phyloP scores from a whole-genome alignment of 2,329 filamentous ascomycete genomes.

The Lomentospora prolificans region DNA sequence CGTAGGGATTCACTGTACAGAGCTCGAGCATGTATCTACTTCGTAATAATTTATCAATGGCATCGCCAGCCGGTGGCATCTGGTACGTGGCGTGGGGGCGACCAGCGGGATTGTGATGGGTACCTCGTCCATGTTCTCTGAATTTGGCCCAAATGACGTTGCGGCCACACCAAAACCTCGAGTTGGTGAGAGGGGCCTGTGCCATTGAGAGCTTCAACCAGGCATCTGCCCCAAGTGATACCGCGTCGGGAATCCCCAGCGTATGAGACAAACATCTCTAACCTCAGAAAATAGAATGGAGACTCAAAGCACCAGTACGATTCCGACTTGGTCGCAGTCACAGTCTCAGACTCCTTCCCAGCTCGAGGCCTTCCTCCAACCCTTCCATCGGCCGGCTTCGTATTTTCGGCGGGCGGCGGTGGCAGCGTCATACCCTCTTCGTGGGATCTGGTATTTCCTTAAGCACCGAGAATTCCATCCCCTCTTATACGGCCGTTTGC shows the following conservation, averaged over 20 bases:
- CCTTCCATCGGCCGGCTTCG: constrained; percentile 5
- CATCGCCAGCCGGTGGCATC: no score
- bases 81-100: no score
- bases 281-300: constrained; percentile 1
- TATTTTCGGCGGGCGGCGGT: constrained; percentile 14
- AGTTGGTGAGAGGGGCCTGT: no score
- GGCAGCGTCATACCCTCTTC: constrained; percentile 46
- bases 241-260: no score
- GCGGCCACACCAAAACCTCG: no score
- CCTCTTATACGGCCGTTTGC: constrained; percentile 63
- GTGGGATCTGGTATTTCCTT: constrained; percentile 76
- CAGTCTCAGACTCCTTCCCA: background rate
- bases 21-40: no score
- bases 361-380: constrained; percentile 1
- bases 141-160: no score
- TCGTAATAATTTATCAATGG: no score
- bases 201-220: no score
- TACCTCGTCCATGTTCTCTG: no score
- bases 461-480: constrained; percentile 73
- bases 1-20: constrained; percentile 1
- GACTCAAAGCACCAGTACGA: background rate
- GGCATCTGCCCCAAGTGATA: no score
- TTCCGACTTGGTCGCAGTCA: background rate
- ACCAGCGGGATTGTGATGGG: no score
- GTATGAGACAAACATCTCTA: background rate